Percentiles rank a stretch among this genome's conserved stretches.
Conservation (phyloP, 108 stramenopile genomes). For the Cyclostephanos invisitatus region DNA sequence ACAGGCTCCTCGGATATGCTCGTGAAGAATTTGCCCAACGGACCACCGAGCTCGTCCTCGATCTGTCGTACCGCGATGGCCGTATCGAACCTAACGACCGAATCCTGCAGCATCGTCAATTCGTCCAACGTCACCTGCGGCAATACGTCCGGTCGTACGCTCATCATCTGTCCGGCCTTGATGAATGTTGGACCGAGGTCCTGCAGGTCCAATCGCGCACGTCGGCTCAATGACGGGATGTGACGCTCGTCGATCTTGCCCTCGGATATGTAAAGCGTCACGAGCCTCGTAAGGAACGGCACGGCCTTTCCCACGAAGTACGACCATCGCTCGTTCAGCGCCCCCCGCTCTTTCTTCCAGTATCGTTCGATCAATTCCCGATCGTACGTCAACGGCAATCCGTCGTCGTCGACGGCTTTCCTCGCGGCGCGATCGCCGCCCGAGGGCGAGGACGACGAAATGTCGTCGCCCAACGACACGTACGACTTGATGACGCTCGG, state of each 20-base stretch:
- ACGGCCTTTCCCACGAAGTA: slow-evolving; percentile 90
- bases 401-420: slow-evolving; percentile 82
- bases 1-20: slow-evolving; percentile 87
- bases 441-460: too few relatives aligned
- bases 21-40: slow-evolving; percentile 84
- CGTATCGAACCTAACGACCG: slow-evolving; percentile 87
- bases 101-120: slow-evolving; percentile 87
- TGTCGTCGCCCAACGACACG: slow-evolving; percentile 67
- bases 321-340: slow-evolving; percentile 86
- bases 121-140: slow-evolving; percentile 90
- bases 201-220: slow-evolving; percentile 89
- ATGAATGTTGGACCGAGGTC: slow-evolving; percentile 94
- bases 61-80: slow-evolving; percentile 77
- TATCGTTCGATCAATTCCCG: slow-evolving; percentile 87
- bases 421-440: too few relatives aligned
- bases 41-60: slow-evolving; percentile 84
- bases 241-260: slow-evolving; percentile 84
- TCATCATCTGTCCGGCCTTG: slow-evolving; percentile 84
- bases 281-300: slow-evolving; percentile 81
- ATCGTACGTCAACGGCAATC: slow-evolving; percentile 91
- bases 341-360: slow-evolving; percentile 89
- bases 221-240: slow-evolving; percentile 75
- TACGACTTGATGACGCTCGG: slow-evolving; percentile 78
- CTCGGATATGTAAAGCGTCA: slow-evolving; percentile 78
- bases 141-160: slow-evolving; percentile 90